Conservation (phyloP, 441 rosid species). For the Populus tomentosa region DNA sequence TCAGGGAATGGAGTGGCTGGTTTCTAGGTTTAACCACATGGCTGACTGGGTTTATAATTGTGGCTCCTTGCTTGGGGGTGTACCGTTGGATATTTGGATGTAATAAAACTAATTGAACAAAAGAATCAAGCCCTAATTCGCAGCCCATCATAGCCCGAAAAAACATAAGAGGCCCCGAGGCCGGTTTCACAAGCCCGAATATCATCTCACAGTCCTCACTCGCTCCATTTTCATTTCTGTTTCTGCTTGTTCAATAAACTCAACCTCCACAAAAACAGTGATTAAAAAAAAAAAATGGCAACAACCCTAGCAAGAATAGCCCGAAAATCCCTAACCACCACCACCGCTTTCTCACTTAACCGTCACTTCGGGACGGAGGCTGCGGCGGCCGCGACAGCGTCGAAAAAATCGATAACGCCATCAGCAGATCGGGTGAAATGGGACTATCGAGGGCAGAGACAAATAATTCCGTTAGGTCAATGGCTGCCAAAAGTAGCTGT, state of each 20-base stretch:
- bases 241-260: not conserved
- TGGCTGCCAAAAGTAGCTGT: conserved; percentile 95
- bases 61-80: not conserved
- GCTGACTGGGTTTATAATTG: too few species aligned
- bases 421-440: conserved; percentile 83
- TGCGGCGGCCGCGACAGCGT: conserved; percentile 6
- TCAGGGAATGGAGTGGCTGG: not conserved
- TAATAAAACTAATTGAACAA: not conserved
- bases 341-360: conserved; percentile 14
- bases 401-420: conserved; percentile 50
- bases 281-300: conserved; percentile 44
- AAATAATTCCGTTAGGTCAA: conserved; percentile 89
- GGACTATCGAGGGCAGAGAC: conserved; percentile 98
- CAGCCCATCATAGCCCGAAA: not conserved
- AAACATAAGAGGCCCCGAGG: not conserved
- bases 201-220: not conserved
- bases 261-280: not conserved
- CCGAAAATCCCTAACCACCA: conserved; percentile 30
- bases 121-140: not conserved
- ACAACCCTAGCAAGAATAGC: conserved; percentile 54
- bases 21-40: not conserved
- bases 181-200: conserved; percentile 1
- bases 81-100: not conserved
- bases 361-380: conserved; percentile 18
- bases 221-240: not conserved